Evolutionary conservation across 345 rosid species (phyloP), one percentile per base, ranked within the genome.

Genomic region (Aethionema arabicum): DNA sequence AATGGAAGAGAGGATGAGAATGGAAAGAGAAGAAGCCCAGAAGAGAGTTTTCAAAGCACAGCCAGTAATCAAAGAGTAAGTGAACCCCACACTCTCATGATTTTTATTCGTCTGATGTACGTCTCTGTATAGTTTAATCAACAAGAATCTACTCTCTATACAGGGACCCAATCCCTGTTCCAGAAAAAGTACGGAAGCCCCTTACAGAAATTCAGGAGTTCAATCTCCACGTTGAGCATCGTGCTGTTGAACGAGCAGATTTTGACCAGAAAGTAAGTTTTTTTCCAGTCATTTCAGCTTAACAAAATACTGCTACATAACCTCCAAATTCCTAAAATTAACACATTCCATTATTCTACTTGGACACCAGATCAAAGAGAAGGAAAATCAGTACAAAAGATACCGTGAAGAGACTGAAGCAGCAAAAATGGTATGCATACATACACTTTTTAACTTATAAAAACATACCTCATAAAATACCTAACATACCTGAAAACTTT

Each of bases 91-190:
- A 3, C 3, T 8, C 5, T 4, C 9, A 47, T 9, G 14, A 32
- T 9, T 4, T 42, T 39, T 6, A 5, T 38, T 56, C 11, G 8
- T n/a, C n/a, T n/a, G n/a, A n/a, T n/a, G n/a, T n/a, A n/a, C n/a
- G n/a, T n/a, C n/a, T n/a, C n/a, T n/a, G n/a, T n/a, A n/a, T n/a
- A n/a, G n/a, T n/a, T n/a, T n/a, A n/a, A n/a, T n/a, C n/a, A n/a
- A n/a, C n/a, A n/a, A n/a, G n/a, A n/a, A n/a, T n/a, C n/a, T n/a
- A n/a, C n/a, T n/a, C n/a, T n/a, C n/a, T n/a, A n/a, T n/a, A n/a
- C 81, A 93, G 99, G 74, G 96, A 90, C 57, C 96, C 97, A 52
- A 79, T 88, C 71, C 96, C 93, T n/a, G 72, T 90, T 52, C 95
- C 91, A 11, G 97, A 84, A 78, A 95, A 83, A 77, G 84, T 77